Percentiles rank a stretch among this genome's conserved stretches.
Evolutionary conservation across 139 green algal species (phyloP).

Genomic region (Coelastrella sp.): DNA sequence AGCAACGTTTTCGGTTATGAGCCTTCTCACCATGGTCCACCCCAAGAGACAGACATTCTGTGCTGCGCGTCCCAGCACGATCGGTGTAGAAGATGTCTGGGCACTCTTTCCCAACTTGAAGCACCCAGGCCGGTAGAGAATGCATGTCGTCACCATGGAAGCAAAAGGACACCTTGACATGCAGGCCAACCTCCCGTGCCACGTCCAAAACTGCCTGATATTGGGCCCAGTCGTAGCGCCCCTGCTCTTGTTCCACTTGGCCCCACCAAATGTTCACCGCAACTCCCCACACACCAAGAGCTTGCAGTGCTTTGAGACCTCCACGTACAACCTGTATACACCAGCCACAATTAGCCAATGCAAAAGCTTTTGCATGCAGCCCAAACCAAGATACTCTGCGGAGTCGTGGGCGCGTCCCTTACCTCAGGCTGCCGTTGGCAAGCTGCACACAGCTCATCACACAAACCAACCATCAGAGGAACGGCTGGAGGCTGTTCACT

Average conservation of each 20-base stretch:
- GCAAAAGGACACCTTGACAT: slow-evolving; percentile 60
- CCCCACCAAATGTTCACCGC: slow-evolving; percentile 63
- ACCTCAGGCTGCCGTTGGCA: slow-evolving; percentile 43
- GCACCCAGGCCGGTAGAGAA: slow-evolving; percentile 63
- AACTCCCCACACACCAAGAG: slow-evolving; percentile 60
- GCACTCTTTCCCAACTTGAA: slow-evolving; percentile 50
- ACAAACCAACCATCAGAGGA: slow-evolving; percentile 30
- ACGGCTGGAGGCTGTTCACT: slow-evolving; percentile 9
- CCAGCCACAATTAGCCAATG: not conserved
- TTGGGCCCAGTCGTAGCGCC: slow-evolving; percentile 60
- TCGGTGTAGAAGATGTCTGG: slow-evolving; percentile 72
- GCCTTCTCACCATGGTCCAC: slow-evolving; percentile 67
- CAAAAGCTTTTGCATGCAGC: too few species aligned
- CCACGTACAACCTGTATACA: slow-evolving; percentile 54
- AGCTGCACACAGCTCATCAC: slow-evolving; percentile 36
- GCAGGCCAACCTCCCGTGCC: slow-evolving; percentile 58
- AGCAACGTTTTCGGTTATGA: too few species aligned
- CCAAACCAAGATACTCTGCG: not conserved
- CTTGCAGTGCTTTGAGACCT: slow-evolving; percentile 59
- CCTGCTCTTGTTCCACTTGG: slow-evolving; percentile 52
- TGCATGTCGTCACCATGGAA: slow-evolving; percentile 57
- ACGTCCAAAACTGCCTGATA: slow-evolving; percentile 59
- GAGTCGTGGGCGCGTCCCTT: not conserved
- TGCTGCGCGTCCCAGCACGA: slow-evolving; percentile 45
- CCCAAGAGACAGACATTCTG: slow-evolving; percentile 62